Evolutionary conservation across 108 stramenopile species (phyloP).

Genomic region (Cyclotella atomus): DNA sequence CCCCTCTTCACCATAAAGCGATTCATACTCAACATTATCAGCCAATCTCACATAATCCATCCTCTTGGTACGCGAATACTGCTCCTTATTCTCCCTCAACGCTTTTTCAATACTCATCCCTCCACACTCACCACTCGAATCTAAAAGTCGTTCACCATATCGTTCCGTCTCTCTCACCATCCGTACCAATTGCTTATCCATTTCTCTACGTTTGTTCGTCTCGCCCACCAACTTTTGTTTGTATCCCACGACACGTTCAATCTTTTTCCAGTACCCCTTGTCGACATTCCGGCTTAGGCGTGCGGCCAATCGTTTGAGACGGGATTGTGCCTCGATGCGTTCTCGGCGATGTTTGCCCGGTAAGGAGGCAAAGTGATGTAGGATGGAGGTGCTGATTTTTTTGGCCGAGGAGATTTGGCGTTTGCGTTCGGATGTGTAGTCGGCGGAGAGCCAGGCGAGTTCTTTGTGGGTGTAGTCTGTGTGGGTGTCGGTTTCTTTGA

Average conservation of each 20-base stretch:
- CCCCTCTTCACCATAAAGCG: conserved; percentile 12
- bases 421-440: conserved; percentile 83
- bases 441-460: conserved; percentile 71
- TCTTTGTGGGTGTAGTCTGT: conserved; percentile 86
- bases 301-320: conserved; percentile 58
- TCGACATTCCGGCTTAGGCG: conserved; percentile 49
- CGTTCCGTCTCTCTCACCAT: conserved; percentile 86
- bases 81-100: conserved; percentile 2
- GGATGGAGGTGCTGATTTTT: conserved; percentile 53
- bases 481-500: conserved; percentile 66
- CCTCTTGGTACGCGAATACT: background rate
- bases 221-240: conserved; percentile 79
- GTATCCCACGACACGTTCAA: conserved; percentile 83
- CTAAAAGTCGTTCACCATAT: conserved; percentile 65
- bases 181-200: conserved; percentile 85
- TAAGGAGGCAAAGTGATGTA: conserved; percentile 53
- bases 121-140: background rate
- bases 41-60: conserved; percentile 28
- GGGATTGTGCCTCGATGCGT: conserved; percentile 56
- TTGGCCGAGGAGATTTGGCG: conserved; percentile 68
- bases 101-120: conserved; percentile 74
- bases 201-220: conserved; percentile 64
- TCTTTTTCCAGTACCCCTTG: conserved; percentile 71
- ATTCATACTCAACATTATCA: conserved; percentile 19
- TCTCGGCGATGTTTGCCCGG: conserved; percentile 49